Percentiles rank a stretch among this genome's conserved stretches.
Conservation (phyloP, 495 filamentous ascomycete species). For the Daldinia grandis region DNA sequence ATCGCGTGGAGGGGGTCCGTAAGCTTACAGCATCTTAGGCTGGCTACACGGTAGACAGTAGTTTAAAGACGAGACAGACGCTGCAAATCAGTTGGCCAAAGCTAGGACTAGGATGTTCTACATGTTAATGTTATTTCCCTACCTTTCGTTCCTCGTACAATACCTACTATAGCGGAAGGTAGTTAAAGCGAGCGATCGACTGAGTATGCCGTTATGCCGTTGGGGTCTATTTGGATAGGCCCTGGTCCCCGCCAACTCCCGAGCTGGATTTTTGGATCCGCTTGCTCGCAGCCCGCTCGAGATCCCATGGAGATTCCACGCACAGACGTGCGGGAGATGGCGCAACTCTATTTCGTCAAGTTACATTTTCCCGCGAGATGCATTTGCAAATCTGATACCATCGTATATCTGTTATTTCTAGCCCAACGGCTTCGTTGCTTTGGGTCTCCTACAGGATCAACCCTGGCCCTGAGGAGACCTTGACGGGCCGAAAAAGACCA, state of each 20-base stretch:
- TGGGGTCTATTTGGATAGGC: neutral
- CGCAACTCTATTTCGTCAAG: conserved; percentile 9
- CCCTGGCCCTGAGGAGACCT: conserved; percentile 10
- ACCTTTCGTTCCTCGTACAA: neutral
- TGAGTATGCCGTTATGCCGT: neutral
- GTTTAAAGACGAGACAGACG: neutral
- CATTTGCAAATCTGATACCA: neutral
- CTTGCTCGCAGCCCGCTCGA: neutral
- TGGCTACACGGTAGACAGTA: neutral
- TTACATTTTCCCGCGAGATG: neutral
- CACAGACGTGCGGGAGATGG: conserved; percentile 32
- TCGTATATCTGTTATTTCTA: neutral
- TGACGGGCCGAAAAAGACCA: conserved; percentile 24
- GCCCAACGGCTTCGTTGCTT: neutral
- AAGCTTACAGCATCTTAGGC: neutral
- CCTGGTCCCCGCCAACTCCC: conserved; percentile 1
- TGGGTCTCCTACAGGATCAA: neutral
- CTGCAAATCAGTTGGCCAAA: neutral
- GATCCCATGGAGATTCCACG: conserved; percentile 23
- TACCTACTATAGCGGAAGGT: neutral
- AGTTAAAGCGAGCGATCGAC: neutral
- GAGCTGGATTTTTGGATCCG: neutral
- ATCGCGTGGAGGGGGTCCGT: conserved; percentile 5
- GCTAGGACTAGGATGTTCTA: neutral
- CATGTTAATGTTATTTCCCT: neutral